phyloP scores from a whole-genome alignment of 192 early-diverging fungal genomes.

The Tieghemiomyces parasiticus region DNA sequence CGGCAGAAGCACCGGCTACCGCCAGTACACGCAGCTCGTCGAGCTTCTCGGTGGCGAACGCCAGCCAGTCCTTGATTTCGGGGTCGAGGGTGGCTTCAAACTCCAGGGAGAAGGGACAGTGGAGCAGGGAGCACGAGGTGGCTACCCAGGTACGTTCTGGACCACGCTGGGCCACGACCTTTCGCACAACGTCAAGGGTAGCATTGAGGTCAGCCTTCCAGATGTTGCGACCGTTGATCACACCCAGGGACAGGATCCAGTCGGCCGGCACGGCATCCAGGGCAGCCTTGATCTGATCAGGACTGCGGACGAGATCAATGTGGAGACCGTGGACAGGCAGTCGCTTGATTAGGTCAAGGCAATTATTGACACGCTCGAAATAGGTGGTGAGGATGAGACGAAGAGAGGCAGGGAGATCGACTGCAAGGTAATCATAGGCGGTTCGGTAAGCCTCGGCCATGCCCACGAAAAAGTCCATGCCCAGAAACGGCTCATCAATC shows the following conservation, averaged over 20 bases:
- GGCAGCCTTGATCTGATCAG: conserved; percentile 61
- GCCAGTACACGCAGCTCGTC: conserved; percentile 63
- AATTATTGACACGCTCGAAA: conserved; percentile 74
- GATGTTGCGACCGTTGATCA: conserved; percentile 94
- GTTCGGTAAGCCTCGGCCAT: conserved; percentile 34
- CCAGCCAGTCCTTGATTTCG: conserved; percentile 80
- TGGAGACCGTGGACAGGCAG: conserved; percentile 77
- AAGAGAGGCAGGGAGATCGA: conserved; percentile 27
- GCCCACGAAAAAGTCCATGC: conserved; percentile 37
- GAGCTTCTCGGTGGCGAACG: conserved; percentile 89
- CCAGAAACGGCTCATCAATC: conserved; percentile 70
- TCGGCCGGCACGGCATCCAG: conserved; percentile 37
- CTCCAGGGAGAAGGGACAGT: conserved; percentile 77
- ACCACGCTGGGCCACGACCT: conserved; percentile 51
- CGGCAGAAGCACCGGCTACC: conserved; percentile 16
- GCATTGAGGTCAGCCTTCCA: conserved; percentile 83
- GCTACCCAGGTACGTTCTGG: conserved; percentile 65
- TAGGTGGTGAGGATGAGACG: conserved; percentile 82
- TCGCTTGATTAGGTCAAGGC: conserved; percentile 49
- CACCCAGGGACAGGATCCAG: conserved; percentile 76
- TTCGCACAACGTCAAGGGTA: conserved; percentile 47
- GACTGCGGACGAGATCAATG: conserved; percentile 77
- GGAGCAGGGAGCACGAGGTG: conserved; percentile 85
- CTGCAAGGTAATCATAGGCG: conserved; percentile 47
- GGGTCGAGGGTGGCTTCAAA: conserved; percentile 61